These are phyloP conservation scores for Oleoguttula mirabilis DNA, from an alignment of 495 filamentous ascomycete species.

Conservation along the genomic window DNA sequence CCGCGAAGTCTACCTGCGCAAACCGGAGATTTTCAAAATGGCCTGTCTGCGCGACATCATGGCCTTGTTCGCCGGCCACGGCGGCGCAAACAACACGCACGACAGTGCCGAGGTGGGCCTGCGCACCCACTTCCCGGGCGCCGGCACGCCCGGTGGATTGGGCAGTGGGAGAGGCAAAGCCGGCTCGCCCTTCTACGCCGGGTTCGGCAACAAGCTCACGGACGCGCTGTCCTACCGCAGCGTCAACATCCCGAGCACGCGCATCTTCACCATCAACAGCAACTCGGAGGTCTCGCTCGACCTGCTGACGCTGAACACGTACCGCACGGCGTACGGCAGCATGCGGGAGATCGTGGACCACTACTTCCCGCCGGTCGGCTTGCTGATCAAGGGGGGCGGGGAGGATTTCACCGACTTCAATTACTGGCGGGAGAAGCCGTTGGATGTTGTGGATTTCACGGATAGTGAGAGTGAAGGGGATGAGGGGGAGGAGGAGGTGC, in stretches of 20 bases:
- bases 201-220: conserved; percentile 92
- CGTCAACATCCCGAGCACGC: conserved; percentile 82
- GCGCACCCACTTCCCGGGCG: not conserved
- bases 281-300: conserved; percentile 95
- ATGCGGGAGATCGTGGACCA: conserved; percentile 95
- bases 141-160: not conserved
- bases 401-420: conserved; percentile 35
- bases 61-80: conserved; percentile 49
- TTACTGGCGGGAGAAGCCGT: conserved; percentile 31
- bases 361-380: conserved; percentile 61
- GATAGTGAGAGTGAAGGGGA: conserved; percentile 31
- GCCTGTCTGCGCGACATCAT: conserved; percentile 88
- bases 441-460: conserved; percentile 30
- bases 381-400: conserved; percentile 29
- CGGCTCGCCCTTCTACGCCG: conserved; percentile 82
- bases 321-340: conserved; percentile 91
- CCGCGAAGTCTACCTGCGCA: conserved; percentile 87
- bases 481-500: conserved; percentile 31
- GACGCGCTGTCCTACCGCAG: conserved; percentile 92
- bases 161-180: conserved; percentile 33
- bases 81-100: conserved; percentile 19
- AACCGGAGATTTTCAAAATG: conserved; percentile 99
- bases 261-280: conserved; percentile 98
- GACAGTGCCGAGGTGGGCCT: conserved; percentile 10
- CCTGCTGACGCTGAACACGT: conserved; percentile 78